phyloP scores from a whole-genome alignment of 129 eudicot genomes.

The Pittosporum tobira region DNA sequence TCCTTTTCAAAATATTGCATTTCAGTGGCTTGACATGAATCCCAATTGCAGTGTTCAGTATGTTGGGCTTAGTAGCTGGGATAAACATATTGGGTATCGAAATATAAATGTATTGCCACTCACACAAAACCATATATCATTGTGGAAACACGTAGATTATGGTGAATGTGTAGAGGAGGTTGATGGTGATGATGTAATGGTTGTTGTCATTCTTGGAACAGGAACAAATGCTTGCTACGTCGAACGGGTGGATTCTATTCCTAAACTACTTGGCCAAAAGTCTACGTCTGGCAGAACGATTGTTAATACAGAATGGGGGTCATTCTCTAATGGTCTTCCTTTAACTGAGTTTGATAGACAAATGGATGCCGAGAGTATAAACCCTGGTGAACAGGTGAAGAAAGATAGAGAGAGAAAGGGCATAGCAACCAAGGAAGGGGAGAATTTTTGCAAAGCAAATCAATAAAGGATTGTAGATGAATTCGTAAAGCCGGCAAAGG shows the following conservation, averaged over 20 bases:
- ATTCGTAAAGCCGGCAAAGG: too few species aligned
- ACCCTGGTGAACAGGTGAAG: conserved; percentile 93
- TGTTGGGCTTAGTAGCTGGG: conserved; percentile 99
- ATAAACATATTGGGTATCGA: conserved; percentile 91
- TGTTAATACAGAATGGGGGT: conserved; percentile 90
- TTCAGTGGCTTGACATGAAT: conserved; percentile 89
- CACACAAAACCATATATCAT: conserved; percentile 71
- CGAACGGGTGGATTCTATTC: conserved; percentile 59
- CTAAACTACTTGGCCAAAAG: conserved; percentile 34
- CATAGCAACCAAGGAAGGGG: too few species aligned
- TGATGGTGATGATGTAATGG: conserved; percentile 57
- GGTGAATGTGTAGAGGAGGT: conserved; percentile 43
- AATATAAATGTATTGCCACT: conserved; percentile 78
- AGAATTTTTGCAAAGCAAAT: too few species aligned
- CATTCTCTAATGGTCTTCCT: conserved; percentile 76
- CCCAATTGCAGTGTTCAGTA: conserved; percentile 92
- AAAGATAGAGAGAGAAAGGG: too few species aligned
- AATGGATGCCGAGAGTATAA: conserved; percentile 78
- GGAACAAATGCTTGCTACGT: conserved; percentile 93
- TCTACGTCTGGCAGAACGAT: conserved; percentile 48
- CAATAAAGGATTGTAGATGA: too few species aligned
- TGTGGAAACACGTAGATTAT: conserved; percentile 90
- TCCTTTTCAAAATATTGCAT: conserved; percentile 89
- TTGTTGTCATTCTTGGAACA: conserved; percentile 78
- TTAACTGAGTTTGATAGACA: conserved; percentile 59